Evolutionary conservation across 768 basidiomycete genomes (phyloP).

Genomic region (Termitomyces heimii): DNA sequence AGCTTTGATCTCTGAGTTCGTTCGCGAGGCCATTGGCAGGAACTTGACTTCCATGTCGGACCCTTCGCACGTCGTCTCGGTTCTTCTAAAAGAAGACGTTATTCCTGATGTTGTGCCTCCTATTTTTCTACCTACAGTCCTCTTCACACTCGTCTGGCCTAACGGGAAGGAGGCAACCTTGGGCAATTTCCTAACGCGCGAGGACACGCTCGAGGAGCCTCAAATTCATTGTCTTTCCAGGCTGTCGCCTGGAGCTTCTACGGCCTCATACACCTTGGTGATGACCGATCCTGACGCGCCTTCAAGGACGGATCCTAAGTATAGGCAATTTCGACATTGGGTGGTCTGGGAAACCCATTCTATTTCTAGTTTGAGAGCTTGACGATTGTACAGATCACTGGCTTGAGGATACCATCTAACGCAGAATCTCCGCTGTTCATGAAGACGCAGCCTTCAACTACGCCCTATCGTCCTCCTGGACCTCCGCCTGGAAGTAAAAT

Average conservation of each 20-base stretch:
- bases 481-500: constrained; percentile 47
- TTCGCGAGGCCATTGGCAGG: neutral
- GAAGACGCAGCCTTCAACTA: constrained; percentile 39
- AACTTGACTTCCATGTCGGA: neutral
- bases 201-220: constrained; percentile 44
- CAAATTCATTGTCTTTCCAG: constrained; percentile 39
- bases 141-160: constrained; percentile 40
- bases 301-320: constrained; percentile 40
- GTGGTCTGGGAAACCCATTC: constrained; percentile 24
- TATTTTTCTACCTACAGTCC: constrained; percentile 29
- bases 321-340: constrained; percentile 52
- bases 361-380: neutral
- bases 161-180: constrained; percentile 28
- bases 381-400: constrained; percentile 24
- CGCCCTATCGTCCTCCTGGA: constrained; percentile 52
- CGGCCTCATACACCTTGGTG: constrained; percentile 40
- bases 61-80: constrained; percentile 20
- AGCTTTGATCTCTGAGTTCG: neutral
- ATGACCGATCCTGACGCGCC: constrained; percentile 60
- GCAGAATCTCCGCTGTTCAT: constrained; percentile 26
- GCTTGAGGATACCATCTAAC: constrained; percentile 24
- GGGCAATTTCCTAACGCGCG: constrained; percentile 24
- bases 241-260: constrained; percentile 21
- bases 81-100: constrained; percentile 31
- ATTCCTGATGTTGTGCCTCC: constrained; percentile 42